phyloP scores from a whole-genome alignment of 495 filamentous ascomycete species.

The Mytilinidion resinicola region DNA sequence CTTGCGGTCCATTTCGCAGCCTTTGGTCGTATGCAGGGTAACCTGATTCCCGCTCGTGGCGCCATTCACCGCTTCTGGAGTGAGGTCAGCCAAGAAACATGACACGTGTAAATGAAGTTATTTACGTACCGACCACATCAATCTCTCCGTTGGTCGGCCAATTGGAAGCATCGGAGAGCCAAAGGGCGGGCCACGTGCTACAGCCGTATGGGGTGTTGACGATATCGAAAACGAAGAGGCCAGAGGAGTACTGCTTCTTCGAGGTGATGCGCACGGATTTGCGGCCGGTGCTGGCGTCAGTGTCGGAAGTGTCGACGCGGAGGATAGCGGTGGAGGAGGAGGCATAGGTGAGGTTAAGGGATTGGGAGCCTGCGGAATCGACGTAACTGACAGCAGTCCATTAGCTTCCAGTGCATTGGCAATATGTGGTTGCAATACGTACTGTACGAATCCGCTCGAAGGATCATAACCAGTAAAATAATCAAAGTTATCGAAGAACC shows the following conservation, averaged over 20 bases:
- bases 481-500: constrained; percentile 49
- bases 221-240: constrained; percentile 36
- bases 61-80: constrained; percentile 31
- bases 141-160: constrained; percentile 38
- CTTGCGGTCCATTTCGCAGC: constrained; percentile 35
- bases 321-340: constrained; percentile 45
- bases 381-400: constrained; percentile 22
- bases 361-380: constrained; percentile 20
- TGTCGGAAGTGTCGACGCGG: constrained; percentile 46
- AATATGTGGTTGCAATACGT: neutral
- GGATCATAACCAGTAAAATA: constrained; percentile 42
- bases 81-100: too few relatives aligned
- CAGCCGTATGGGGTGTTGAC: constrained; percentile 37
- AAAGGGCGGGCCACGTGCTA: constrained; percentile 39
- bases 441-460: constrained; percentile 35
- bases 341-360: constrained; percentile 48
- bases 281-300: constrained; percentile 30
- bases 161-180: constrained; percentile 31
- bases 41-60: constrained; percentile 32
- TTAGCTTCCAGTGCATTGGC: neutral
- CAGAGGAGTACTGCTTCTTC: constrained; percentile 30
- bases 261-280: constrained; percentile 35
- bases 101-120: too few relatives aligned
- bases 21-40: constrained; percentile 30
- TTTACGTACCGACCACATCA: constrained; percentile 34